phyloP scores from a whole-genome alignment of 2,329 filamentous ascomycete genomes.

The Paecilomyces fulvus region DNA sequence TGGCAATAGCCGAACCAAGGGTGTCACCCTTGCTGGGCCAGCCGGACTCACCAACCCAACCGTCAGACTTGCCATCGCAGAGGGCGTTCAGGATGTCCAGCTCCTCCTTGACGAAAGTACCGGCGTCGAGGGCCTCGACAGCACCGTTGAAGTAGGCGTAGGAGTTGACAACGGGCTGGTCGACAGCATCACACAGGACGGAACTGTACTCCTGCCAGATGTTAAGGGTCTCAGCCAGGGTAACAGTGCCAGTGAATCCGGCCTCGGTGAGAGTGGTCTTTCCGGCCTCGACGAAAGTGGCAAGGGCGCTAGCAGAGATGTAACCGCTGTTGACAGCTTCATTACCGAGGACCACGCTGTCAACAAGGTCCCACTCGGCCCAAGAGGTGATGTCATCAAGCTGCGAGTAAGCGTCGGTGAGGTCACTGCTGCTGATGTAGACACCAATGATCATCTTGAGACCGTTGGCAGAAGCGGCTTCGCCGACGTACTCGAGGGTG shows the following conservation, averaged over 20 bases:
- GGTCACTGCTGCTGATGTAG: constrained; percentile 61
- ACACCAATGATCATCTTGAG: constrained; percentile 79
- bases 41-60: constrained; percentile 78
- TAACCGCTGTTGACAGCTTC: constrained; percentile 74
- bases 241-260: constrained; percentile 67
- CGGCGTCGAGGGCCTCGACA: constrained; percentile 58
- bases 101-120: constrained; percentile 66
- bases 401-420: constrained; percentile 62
- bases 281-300: constrained; percentile 59
- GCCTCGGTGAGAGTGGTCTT: constrained; percentile 53
- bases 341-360: constrained; percentile 81
- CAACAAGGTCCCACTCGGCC: constrained; percentile 65
- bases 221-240: constrained; percentile 78
- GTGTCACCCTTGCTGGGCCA: constrained; percentile 66
- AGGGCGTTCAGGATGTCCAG: constrained; percentile 60
- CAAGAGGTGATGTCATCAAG: constrained; percentile 64
- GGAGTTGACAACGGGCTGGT: constrained; percentile 91
- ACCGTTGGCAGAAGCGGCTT: constrained; percentile 56
- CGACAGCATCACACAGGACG: constrained; percentile 61
- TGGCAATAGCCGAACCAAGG: constrained; percentile 67
- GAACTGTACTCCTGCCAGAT: constrained; percentile 57
- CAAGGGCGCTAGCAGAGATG: constrained; percentile 57
- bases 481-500: constrained; percentile 66
- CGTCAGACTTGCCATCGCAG: constrained; percentile 59
- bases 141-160: constrained; percentile 55